Evolutionary conservation across 805 yeast genomes (phyloP).

Genomic region (Ogataea henricii): DNA sequence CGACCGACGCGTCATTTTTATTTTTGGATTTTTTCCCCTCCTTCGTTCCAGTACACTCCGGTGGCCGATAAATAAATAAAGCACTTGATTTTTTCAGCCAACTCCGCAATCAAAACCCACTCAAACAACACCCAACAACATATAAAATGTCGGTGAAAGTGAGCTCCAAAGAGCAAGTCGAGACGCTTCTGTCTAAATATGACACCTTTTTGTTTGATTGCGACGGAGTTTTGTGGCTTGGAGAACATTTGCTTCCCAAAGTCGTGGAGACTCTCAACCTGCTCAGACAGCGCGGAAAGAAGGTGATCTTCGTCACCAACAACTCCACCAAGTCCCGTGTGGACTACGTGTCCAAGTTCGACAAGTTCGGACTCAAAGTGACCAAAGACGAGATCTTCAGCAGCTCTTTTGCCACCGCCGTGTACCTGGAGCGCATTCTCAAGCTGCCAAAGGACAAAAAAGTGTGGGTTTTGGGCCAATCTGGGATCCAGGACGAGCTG

Average conservation of each 20-base stretch:
- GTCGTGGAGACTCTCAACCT: conserved; percentile 74
- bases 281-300: conserved; percentile 57
- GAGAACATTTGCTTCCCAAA: conserved; percentile 75
- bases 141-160: conserved; percentile 53
- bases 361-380: conserved; percentile 52
- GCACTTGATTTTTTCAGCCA: too few species aligned
- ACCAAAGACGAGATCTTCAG: conserved; percentile 78
- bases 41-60: conserved; percentile 10
- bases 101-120: too few species aligned
- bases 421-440: conserved; percentile 75
- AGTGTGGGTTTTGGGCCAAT: conserved; percentile 87
- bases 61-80: not conserved
- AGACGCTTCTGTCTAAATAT: conserved; percentile 58
- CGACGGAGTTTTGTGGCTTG: conserved; percentile 97
- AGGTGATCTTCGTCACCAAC: conserved; percentile 87
- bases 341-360: conserved; percentile 76
- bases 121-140: not conserved
- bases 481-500: conserved; percentile 82
- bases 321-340: conserved; percentile 89
- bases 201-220: conserved; percentile 94
- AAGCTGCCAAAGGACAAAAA: conserved; percentile 74
- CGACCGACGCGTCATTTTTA: conserved; percentile 5
- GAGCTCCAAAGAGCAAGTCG: conserved; percentile 47
- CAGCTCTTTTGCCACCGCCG: conserved; percentile 88
- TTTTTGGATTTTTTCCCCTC: not conserved